A percentile compares a stretch with the other conserved stretches of the same genome.
These are phyloP conservation scores for Glutinoglossum americanum DNA, from an alignment of 495 filamentous ascomycete genomes.

Conservation along the genomic window DNA sequence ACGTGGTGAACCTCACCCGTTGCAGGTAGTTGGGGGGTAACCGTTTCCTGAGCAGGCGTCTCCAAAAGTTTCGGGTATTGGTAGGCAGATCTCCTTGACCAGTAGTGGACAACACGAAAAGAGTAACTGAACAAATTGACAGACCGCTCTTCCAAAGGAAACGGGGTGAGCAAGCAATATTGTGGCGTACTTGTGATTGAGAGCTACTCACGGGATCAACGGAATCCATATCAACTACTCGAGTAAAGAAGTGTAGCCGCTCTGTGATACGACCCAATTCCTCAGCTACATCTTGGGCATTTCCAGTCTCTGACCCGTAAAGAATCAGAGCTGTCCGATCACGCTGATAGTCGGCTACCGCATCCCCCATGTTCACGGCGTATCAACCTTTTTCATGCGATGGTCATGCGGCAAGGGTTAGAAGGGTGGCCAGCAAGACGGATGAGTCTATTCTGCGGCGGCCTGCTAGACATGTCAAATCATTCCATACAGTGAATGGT, in stretches of 20 bases:
- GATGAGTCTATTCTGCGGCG: no score
- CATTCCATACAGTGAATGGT: no score
- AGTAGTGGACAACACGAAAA: constrained; percentile 76
- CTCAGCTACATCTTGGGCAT: constrained; percentile 68
- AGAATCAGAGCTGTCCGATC: constrained; percentile 49
- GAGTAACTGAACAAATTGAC: constrained; percentile 33
- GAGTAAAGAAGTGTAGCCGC: constrained; percentile 54
- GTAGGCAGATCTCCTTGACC: constrained; percentile 82
- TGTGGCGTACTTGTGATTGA: not conserved
- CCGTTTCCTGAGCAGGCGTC: constrained; percentile 52
- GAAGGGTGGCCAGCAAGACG: not conserved
- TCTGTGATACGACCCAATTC: constrained; percentile 53
- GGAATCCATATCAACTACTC: constrained; percentile 53
- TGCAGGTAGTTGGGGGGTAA: constrained; percentile 48
- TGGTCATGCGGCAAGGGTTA: not conserved
- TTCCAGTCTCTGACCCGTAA: constrained; percentile 90
- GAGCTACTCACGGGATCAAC: constrained; percentile 43
- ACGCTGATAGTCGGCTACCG: not conserved
- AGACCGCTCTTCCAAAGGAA: constrained; percentile 21
- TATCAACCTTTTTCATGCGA: not conserved
- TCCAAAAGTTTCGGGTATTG: constrained; percentile 71
- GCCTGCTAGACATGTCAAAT: no score
- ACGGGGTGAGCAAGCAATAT: constrained; percentile 3
- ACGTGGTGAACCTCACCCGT: constrained; percentile 50
- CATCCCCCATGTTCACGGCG: not conserved